A percentile compares a stretch with the other conserved stretches of the same genome.
Conservation (phyloP, 2,329 filamentous ascomycete genomes). For the Neofusicoccum laricinum region DNA sequence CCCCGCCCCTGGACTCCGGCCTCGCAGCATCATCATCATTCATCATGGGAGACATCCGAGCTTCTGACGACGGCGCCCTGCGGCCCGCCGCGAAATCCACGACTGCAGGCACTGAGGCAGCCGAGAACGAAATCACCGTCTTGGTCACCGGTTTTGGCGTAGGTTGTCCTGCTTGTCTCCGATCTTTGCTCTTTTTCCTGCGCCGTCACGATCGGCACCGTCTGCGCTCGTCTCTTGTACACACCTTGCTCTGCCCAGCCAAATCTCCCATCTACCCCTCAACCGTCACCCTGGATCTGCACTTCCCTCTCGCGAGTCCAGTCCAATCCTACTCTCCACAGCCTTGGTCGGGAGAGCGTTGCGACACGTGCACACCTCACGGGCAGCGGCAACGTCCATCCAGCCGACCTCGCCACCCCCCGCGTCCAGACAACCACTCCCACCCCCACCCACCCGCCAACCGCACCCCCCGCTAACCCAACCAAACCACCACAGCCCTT, state of each 20-base stretch:
- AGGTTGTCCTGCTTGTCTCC: constrained; percentile 21
- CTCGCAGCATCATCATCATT: too few relatives aligned
- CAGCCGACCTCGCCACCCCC: too few relatives aligned
- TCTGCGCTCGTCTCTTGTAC: neutral
- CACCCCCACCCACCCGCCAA: neutral
- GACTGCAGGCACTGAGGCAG: neutral
- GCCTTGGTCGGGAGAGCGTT: too few relatives aligned
- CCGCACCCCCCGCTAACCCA: neutral
- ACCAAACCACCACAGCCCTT: constrained; percentile 60
- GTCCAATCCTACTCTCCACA: too few relatives aligned
- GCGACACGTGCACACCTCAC: too few relatives aligned
- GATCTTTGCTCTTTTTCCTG: neutral
- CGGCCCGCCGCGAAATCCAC: neutral
- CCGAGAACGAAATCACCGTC: constrained; percentile 33
- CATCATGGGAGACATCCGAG: constrained; percentile 12
- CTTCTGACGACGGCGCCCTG: neutral
- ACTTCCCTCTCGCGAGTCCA: too few relatives aligned
- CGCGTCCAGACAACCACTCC: neutral
- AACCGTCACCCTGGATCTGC: too few relatives aligned
- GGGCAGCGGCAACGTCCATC: too few relatives aligned
- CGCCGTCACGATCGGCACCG: neutral
- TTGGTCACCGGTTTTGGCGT: constrained; percentile 49
- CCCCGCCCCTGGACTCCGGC: neutral
- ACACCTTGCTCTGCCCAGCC: neutral
- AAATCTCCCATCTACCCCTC: neutral